Evolutionary conservation across 148 eudicot species (phyloP).

Genomic region (Rhododendron ferrugineum): DNA sequence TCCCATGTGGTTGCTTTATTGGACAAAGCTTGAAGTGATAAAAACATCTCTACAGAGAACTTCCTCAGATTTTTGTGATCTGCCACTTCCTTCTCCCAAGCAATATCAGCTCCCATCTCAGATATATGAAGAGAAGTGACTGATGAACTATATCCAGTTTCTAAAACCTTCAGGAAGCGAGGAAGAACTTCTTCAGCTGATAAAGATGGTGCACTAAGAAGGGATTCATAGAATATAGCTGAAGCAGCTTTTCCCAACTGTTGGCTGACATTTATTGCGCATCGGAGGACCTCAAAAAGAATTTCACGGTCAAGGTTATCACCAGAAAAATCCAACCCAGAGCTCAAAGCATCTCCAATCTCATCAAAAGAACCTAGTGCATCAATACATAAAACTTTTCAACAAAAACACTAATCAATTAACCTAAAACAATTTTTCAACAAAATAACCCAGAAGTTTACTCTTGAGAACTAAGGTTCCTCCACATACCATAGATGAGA

Average conservation of each 20-base stretch:
- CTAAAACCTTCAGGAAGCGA: constrained; percentile 62
- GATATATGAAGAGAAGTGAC: constrained; percentile 41
- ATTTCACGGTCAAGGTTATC: constrained; percentile 48
- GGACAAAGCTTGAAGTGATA: constrained; percentile 58
- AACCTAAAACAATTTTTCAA: not conserved
- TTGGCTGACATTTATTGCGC: constrained; percentile 49
- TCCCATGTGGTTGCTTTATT: constrained; percentile 65
- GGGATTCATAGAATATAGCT: constrained; percentile 67
- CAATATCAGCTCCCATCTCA: constrained; percentile 69
- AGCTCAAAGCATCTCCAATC: constrained; percentile 32
- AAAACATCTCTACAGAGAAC: constrained; percentile 64
- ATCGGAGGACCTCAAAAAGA: constrained; percentile 64
- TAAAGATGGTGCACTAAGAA: constrained; percentile 42
- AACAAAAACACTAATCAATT: not conserved
- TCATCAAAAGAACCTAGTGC: constrained; percentile 51
- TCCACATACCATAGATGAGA: constrained; percentile 56
- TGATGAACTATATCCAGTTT: constrained; percentile 57
- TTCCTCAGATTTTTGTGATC: constrained; percentile 71
- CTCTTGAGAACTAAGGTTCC: constrained; percentile 5
- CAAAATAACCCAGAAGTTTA: not conserved
- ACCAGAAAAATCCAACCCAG: constrained; percentile 40
- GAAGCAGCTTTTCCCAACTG: constrained; percentile 73
- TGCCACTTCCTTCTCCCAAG: constrained; percentile 61
- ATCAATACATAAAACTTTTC: not conserved
- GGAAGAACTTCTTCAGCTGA: constrained; percentile 67